Evolutionary conservation across 257 asterid species (phyloP), one percentile per base, ranked within the genome.

Genomic region (Solanum gandarillasii): DNA sequence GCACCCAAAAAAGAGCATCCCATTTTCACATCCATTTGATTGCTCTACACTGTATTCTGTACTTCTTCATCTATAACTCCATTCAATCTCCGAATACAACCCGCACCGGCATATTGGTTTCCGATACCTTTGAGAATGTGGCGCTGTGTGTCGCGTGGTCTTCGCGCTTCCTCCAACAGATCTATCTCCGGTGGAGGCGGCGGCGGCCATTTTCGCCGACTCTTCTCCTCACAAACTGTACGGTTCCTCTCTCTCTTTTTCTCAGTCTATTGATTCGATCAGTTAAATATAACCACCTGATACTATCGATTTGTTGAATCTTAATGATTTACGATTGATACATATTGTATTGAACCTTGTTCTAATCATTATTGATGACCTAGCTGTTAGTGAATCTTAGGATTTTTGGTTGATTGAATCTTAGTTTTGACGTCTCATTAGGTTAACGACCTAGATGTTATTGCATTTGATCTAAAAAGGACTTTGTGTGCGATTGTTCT

Each of bases 121-220:
- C 12, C 34, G 43, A 12, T 79, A 60, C 48, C 12, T 23, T 13
- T 2, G 79, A 86, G 89, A 89, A 95, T 97, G 99, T 96, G 99
- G 99, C 96, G 99, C 92, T 96, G 96, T 95, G 94, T 94, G 87
- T 92, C 96, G 13, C 98, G 98, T 87, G 95, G 96, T 88, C 93
- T 95, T 90, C 91, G 94, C 96, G 90, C 90, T 90, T 88, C 94
- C 52, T 90, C 93, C 38, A 88, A 83, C 86, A 91, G 93, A 92
- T 91, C 94, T 87, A 43, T 93, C 87, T 89, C 95, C 91, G 93
- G n/a, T n/a, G n/a, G n/a, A n/a, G n/a, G 90, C 88, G 93, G 85
- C 60, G 90, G 86, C 62, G 90, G 97, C 86, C 46, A 72, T 86
- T 86, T 92, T 87, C 93, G 93, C 88, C 93, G 99, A 21, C 93